A percentile compares a stretch with the other conserved stretches of the same genome.
These are phyloP conservation scores for Ceratocystis variospora DNA, from an alignment of 2,329 filamentous ascomycete genomes.

Conservation along the genomic window DNA sequence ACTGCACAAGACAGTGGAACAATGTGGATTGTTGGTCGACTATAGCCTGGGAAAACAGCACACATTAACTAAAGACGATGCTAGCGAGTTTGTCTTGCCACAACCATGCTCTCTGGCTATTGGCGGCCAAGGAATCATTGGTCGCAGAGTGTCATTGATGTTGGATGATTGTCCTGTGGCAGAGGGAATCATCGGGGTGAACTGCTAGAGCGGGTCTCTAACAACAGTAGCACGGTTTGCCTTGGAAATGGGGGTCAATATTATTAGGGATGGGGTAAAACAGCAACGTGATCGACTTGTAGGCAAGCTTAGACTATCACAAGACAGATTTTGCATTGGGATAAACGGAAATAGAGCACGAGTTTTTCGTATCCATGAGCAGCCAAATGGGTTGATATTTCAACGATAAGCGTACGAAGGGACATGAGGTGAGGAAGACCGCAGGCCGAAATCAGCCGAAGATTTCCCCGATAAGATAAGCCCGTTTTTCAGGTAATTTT, in stretches of 20 bases:
- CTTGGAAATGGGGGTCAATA: background rate
- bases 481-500: conserved; percentile 10
- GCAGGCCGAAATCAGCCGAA: background rate
- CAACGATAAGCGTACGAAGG: background rate
- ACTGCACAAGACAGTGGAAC: conserved; percentile 28
- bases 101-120: conserved; percentile 33
- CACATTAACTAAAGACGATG: background rate
- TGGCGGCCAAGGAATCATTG: conserved; percentile 35
- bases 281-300: background rate
- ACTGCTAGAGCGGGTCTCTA: conserved; percentile 21
- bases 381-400: background rate
- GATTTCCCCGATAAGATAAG: conserved; percentile 9
- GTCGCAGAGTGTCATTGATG: conserved; percentile 33
- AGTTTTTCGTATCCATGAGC: too few relatives aligned
- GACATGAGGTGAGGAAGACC: too few relatives aligned
- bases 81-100: conserved; percentile 23
- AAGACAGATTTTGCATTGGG: background rate
- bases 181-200: conserved; percentile 39
- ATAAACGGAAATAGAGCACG: background rate
- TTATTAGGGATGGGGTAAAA: background rate
- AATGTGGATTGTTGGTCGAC: conserved; percentile 28
- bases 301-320: background rate
- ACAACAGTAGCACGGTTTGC: background rate
- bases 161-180: conserved; percentile 26
- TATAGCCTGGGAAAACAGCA: background rate